These are phyloP conservation scores for Bryopsis sp. DNA, from an alignment of 139 green algal species.

Conservation along the genomic window DNA sequence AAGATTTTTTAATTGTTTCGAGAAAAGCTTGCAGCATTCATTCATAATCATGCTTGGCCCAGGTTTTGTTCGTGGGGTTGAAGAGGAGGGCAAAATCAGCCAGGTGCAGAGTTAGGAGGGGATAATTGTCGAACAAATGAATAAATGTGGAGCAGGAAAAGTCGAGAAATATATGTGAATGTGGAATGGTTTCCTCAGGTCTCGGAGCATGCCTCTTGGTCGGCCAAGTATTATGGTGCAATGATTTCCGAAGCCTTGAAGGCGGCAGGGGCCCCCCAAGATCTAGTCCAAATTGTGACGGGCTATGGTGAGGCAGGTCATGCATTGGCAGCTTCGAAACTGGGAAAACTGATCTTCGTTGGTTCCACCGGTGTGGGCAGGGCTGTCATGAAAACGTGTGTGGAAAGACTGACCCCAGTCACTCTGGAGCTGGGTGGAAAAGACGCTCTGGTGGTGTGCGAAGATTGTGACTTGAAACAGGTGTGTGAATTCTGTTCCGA, in stretches of 20 bases:
- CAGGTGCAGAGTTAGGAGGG: too few species aligned
- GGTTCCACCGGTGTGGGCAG: constrained; percentile 59
- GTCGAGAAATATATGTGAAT: neutral
- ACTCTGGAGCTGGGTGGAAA: constrained; percentile 96
- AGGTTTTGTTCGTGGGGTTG: too few species aligned
- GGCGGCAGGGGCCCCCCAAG: constrained; percentile 63
- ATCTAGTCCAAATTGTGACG: constrained; percentile 90
- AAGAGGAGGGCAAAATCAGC: too few species aligned
- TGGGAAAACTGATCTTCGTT: constrained; percentile 87
- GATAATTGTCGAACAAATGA: too few species aligned
- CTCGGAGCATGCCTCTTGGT: constrained; percentile 87
- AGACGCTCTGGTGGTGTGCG: constrained; percentile 88
- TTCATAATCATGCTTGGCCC: too few species aligned
- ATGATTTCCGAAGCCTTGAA: constrained; percentile 75
- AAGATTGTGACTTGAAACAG: constrained; percentile 77
- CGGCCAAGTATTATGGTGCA: constrained; percentile 59
- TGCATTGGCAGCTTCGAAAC: constrained; percentile 70
- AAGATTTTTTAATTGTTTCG: too few species aligned
- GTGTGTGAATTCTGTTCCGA: too few species aligned
- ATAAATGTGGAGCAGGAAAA: too few species aligned
- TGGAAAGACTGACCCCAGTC: constrained; percentile 79
- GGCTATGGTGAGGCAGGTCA: constrained; percentile 82
- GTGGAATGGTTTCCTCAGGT: constrained; percentile 36
- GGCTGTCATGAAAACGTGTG: constrained; percentile 68
- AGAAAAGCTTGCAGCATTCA: too few species aligned